Percentiles rank a stretch among this genome's conserved stretches.
phyloP scores from a whole-genome alignment of 345 rosid genomes.

The Bruguiera gymnorhiza region DNA sequence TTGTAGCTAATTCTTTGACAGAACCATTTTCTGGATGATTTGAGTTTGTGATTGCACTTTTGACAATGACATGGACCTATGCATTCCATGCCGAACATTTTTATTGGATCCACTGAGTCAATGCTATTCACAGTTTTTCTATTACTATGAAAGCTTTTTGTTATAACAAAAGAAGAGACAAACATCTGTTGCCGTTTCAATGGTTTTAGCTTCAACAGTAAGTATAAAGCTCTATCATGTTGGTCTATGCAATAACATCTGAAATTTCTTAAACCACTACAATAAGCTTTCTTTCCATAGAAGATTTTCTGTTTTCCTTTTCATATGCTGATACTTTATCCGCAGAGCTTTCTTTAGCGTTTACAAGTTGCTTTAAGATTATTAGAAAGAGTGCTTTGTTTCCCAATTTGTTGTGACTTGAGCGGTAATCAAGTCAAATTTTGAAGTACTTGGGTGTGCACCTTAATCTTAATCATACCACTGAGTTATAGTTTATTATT shows the following conservation, averaged over 20 bases:
- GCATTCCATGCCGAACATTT: too few species aligned
- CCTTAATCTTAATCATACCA: too few species aligned
- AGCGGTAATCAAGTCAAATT: neutral
- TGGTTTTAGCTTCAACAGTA: neutral
- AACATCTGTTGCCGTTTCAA: neutral
- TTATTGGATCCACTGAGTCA: too few species aligned
- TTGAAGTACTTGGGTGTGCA: neutral
- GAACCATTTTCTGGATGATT: neutral
- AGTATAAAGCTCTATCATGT: neutral
- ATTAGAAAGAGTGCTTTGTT: conserved; percentile 1
- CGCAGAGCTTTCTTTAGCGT: neutral
- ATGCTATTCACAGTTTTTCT: too few species aligned
- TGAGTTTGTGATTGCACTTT: neutral
- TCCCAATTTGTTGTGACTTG: neutral
- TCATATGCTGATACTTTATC: neutral
- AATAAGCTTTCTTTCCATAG: neutral
- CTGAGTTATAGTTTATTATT: too few species aligned
- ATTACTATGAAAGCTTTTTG: neutral
- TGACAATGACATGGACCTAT: too few species aligned
- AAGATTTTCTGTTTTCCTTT: neutral
- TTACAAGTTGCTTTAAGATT: neutral
- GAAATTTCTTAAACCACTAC: neutral
- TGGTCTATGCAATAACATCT: neutral
- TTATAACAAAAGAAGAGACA: neutral
- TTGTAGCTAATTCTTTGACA: neutral